Evolutionary conservation across 345 rosid species (phyloP).

Genomic region (Fremontodendron californicum): DNA sequence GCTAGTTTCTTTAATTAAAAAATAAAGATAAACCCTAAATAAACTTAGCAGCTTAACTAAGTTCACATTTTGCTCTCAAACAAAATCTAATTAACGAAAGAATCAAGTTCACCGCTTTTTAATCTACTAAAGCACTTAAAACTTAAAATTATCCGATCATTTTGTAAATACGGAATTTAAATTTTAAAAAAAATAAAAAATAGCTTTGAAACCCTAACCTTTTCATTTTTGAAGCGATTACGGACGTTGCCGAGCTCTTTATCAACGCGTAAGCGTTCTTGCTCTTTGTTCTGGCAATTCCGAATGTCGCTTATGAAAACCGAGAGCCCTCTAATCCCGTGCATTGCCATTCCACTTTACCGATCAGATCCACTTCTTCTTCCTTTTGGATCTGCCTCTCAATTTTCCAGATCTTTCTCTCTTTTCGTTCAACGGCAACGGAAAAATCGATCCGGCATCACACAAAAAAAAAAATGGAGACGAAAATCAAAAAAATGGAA

Average conservation of each 20-base stretch:
- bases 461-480: background rate
- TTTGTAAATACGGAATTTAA: background rate
- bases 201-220: conserved; percentile 40
- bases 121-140: background rate
- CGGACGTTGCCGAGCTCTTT: conserved; percentile 98
- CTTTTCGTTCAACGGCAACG: background rate
- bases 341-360: conserved; percentile 13
- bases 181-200: background rate
- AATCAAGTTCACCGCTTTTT: background rate
- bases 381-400: background rate
- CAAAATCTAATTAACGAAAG: background rate
- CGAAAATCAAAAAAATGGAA: background rate
- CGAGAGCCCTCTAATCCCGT: conserved; percentile 97
- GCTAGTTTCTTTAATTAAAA: background rate
- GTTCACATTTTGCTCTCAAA: background rate
- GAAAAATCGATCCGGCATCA: conserved; percentile 4
- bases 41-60: background rate
- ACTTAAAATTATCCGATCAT: background rate
- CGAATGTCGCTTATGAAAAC: conserved; percentile 95
- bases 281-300: conserved; percentile 96
- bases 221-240: conserved; percentile 92
- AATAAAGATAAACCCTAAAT: background rate
- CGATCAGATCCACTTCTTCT: conserved; percentile 19
- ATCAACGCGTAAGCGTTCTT: conserved; percentile 93
- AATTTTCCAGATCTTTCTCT: conserved; percentile 15